Conservation (phyloP, 306 rosid species). For the Vigna hirtella region DNA sequence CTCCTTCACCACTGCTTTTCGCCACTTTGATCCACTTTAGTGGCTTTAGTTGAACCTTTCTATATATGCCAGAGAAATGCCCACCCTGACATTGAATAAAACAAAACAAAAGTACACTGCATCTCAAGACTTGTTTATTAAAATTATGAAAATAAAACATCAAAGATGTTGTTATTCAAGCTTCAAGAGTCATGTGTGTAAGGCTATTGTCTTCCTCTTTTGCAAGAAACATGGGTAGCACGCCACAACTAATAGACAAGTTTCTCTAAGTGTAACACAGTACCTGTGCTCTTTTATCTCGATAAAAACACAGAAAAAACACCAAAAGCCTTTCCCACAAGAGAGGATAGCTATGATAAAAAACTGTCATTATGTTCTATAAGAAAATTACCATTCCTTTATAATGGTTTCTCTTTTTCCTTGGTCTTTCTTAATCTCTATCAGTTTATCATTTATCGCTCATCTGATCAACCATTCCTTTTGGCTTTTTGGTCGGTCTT, state of each 20-base stretch:
- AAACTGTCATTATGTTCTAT: conserved; percentile 7
- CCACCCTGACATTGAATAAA: conserved; percentile 72
- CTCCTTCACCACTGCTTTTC: conserved; percentile 79
- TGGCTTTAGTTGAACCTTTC: conserved; percentile 97
- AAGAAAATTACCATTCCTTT: neutral
- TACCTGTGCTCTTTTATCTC: neutral
- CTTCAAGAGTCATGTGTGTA: conserved; percentile 23
- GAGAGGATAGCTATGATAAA: neutral
- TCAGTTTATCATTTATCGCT: neutral
- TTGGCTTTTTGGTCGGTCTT: neutral
- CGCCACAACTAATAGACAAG: conserved; percentile 10
- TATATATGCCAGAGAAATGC: conserved; percentile 95
- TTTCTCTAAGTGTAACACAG: neutral
- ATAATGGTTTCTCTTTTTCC: neutral
- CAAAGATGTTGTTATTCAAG: conserved; percentile 19
- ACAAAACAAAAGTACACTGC: conserved; percentile 21
- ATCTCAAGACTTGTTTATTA: neutral
- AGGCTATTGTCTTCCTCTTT: conserved; percentile 27
- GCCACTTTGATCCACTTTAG: conserved; percentile 89
- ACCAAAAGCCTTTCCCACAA: neutral
- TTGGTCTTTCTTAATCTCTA: neutral
- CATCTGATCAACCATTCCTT: neutral
- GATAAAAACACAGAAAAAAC: conserved; percentile 7
- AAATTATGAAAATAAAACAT: neutral
- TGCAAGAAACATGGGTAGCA: conserved; percentile 23